Evolutionary conservation across 257 asterid species (phyloP), one percentile per base, ranked within the genome.

Genomic region (Asclepias syriaca): DNA sequence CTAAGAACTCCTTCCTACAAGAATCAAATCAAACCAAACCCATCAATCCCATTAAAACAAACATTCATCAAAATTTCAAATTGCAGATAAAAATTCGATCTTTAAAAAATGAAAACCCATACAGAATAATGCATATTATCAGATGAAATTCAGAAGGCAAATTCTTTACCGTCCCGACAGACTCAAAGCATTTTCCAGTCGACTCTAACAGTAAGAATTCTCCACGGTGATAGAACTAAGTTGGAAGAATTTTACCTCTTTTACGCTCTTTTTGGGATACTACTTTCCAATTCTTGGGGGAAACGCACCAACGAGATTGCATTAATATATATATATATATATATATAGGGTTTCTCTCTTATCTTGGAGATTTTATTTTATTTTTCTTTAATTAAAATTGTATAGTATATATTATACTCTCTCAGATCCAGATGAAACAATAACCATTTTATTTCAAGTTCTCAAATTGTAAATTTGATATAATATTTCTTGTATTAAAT

Each of bases 1-100:
- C 64, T 16, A 27, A 22, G 37, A 65, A 69, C 59, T 69, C 65
- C 74, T 70, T 45, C 79, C 72, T 45, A 8, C 8, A 7, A 40
- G 46, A 40, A 40, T 40, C 48, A 7, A 43, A 43, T 1, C 48
- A 43, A 63, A 18, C 5, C 13, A 63, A 37, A 64, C 45, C 45
- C 60, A 3, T 24, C 66, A 6, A 43, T 18, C 68, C 69, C 48
- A 34, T 50, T 29, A 24, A 34, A 12, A 39, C 11, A 19, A 19
- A 4, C 32, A 32, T 24, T 22, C 29, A 43, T 27, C 34, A 48
- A 27, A 19, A 3, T 18, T 7, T 12, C 53, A 10, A 21, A 21
- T 13, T 5, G 37, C 9, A 51, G 19, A 32, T 59, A 3, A 70
- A 70, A 37, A 12, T 10, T 29, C 10, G 19, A 50, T 53, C 48